Percentiles rank a stretch among this genome's conserved stretches.
phyloP scores from a whole-genome alignment of 2,329 filamentous ascomycete species.

The Sclerotinia spermophila region DNA sequence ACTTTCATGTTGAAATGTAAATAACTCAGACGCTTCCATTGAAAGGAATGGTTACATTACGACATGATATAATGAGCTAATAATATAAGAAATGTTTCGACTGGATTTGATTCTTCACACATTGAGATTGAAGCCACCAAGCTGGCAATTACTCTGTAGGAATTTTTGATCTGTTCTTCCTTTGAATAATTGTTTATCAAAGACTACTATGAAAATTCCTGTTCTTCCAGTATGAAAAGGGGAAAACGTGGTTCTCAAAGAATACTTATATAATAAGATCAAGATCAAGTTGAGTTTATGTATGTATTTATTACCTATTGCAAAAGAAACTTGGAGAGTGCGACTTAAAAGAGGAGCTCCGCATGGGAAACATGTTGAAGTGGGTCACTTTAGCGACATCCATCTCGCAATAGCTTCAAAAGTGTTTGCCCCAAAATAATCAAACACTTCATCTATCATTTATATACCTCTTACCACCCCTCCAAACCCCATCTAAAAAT shows the following conservation, averaged over 20 bases:
- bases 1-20: background rate
- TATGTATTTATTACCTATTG: background rate
- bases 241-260: accelerated
- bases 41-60: background rate
- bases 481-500: background rate
- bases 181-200: background rate
- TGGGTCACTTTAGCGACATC: background rate
- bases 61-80: background rate
- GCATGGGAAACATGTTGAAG: background rate
- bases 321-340: background rate
- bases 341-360: background rate
- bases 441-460: background rate
- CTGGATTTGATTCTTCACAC: background rate
- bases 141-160: too few species aligned
- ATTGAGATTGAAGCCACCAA: too few species aligned
- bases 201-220: background rate
- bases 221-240: background rate
- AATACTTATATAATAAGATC: background rate
- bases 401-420: background rate
- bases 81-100: background rate
- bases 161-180: too few species aligned
- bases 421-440: background rate
- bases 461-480: background rate
- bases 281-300: accelerated
- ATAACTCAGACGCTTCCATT: background rate